A percentile compares a stretch with the other conserved stretches of the same genome.
phyloP scores from a whole-genome alignment of 768 basidiomycete species.

The Floccularia luteovirens region DNA sequence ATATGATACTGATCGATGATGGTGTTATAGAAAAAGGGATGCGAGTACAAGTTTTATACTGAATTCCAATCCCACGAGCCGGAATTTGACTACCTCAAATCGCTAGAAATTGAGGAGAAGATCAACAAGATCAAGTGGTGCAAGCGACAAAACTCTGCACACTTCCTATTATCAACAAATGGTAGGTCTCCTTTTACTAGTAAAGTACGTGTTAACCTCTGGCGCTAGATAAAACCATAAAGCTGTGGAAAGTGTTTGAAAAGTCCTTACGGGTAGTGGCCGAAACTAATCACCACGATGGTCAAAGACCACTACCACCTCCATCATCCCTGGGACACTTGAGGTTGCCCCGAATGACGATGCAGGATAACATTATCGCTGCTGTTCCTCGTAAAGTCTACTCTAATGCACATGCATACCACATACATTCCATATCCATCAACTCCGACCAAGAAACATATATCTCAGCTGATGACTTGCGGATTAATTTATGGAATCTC shows the following conservation, averaged over 20 bases:
- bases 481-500: slow-evolving; percentile 98
- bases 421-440: slow-evolving; percentile 99
- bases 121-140: slow-evolving; percentile 99
- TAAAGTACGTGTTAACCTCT: no score
- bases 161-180: slow-evolving; percentile 95
- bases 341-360: slow-evolving; percentile 83
- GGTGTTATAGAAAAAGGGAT: slow-evolving; percentile 84
- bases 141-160: slow-evolving; percentile 94
- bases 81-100: slow-evolving; percentile 99
- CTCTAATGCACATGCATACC: slow-evolving; percentile 98
- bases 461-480: slow-evolving; percentile 96
- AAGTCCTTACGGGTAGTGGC: slow-evolving; percentile 93
- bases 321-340: slow-evolving; percentile 55
- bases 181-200: no score
- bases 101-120: slow-evolving; percentile 99
- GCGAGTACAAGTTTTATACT: slow-evolving; percentile 99
- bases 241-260: slow-evolving; percentile 99
- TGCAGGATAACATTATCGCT: slow-evolving; percentile 97
- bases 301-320: slow-evolving; percentile 60
- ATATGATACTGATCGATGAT: slow-evolving; percentile 10
- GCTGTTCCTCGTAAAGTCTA: slow-evolving; percentile 98
- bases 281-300: slow-evolving; percentile 90
- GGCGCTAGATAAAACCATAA: slow-evolving; percentile 99
- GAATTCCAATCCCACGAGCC: slow-evolving; percentile 99
- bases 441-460: slow-evolving; percentile 99